These are phyloP conservation scores for Lichtheimia ornata DNA, from an alignment of 371 early-diverging fungal genomes.

Conservation along the genomic window DNA sequence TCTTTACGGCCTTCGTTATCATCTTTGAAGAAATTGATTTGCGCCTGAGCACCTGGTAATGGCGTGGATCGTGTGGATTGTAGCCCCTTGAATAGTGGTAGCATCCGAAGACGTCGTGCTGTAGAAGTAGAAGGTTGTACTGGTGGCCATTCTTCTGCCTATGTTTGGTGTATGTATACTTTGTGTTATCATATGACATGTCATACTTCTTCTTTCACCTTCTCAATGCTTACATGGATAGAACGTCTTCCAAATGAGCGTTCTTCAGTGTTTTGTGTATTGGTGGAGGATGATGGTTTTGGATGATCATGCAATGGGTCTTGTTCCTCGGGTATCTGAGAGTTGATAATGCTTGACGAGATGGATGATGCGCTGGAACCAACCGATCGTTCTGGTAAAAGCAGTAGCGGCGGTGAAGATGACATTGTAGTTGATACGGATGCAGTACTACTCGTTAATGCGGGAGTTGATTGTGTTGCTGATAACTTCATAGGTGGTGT, in stretches of 20 bases:
- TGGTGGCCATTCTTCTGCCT: slow-evolving; percentile 4
- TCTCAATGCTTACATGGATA: background rate
- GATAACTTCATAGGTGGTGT: background rate
- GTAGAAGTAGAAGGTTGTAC: background rate
- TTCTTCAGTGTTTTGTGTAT: background rate
- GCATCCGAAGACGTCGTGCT: slow-evolving; percentile 5
- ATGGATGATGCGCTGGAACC: background rate
- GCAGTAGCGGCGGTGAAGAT: background rate
- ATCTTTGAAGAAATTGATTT: slow-evolving; percentile 44
- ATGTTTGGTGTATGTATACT: background rate
- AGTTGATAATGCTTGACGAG: background rate
- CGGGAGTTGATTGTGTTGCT: slow-evolving; percentile 12
- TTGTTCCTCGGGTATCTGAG: slow-evolving; percentile 2
- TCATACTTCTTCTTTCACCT: too few relatives aligned
- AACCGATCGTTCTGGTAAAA: background rate
- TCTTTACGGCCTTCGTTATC: slow-evolving; percentile 17
- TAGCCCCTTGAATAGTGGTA: slow-evolving; percentile 11
- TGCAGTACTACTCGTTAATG: slow-evolving; percentile 2
- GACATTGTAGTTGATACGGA: slow-evolving; percentile 4
- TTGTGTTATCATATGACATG: too few relatives aligned
- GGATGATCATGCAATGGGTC: too few relatives aligned
- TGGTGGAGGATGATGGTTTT: too few relatives aligned
- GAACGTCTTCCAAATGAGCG: slow-evolving; percentile 3
- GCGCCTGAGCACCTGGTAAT: slow-evolving; percentile 19
- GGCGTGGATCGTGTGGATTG: slow-evolving; percentile 18